These are phyloP conservation scores for Metschnikowia kofuensis DNA, from an alignment of 805 yeast species.

Conservation along the genomic window DNA sequence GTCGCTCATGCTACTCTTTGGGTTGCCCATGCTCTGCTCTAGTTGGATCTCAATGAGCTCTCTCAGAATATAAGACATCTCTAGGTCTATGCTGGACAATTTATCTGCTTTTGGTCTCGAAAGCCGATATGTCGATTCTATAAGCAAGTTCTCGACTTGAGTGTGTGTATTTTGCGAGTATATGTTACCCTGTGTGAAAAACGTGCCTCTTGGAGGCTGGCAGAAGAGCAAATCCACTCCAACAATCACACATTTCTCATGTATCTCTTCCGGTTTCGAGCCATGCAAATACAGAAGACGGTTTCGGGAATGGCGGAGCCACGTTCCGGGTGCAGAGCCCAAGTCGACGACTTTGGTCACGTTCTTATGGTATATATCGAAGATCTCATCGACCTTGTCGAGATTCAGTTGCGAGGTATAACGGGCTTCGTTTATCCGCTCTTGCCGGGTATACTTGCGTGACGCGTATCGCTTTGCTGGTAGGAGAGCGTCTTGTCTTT, in stretches of 20 bases:
- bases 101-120: background rate
- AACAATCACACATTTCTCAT: conserved; percentile 31
- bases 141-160: conserved; percentile 11
- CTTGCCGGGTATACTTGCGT: conserved; percentile 11
- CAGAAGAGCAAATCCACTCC: conserved; percentile 64
- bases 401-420: conserved; percentile 25
- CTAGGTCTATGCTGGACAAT: background rate
- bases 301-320: conserved; percentile 32
- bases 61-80: conserved; percentile 26
- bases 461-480: conserved; percentile 5
- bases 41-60: conserved; percentile 25
- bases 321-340: conserved; percentile 42
- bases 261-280: conserved; percentile 27
- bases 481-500: background rate
- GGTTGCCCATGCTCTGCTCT: conserved; percentile 21
- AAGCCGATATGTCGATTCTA: conserved; percentile 11
- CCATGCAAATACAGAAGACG: conserved; percentile 28
- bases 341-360: conserved; percentile 36
- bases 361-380: conserved; percentile 22
- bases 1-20: background rate
- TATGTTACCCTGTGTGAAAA: conserved; percentile 86
- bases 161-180: conserved; percentile 38
- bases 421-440: conserved; percentile 24
- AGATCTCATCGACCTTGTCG: conserved; percentile 27
- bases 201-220: conserved; percentile 77